Base-by-base conservation (phyloP, 176 grass and related monocot species). In the Poa pratensis region DNA sequence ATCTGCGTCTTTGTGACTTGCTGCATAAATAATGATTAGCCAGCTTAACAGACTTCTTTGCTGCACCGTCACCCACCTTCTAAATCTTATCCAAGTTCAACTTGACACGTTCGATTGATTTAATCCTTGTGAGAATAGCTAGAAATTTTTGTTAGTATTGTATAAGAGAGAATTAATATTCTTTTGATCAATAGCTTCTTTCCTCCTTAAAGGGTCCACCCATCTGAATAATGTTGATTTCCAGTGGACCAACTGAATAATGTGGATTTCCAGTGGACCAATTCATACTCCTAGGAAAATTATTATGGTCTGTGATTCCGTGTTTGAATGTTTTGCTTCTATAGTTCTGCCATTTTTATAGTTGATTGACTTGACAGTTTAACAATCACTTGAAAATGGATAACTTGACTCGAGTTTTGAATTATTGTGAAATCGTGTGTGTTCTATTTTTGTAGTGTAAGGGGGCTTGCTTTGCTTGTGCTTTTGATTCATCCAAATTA, bases 11-110 rank as follows among this genome's bases (percentile, higher is more conserved):
- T 77, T 86, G 19, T 84, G 76, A 83, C 76, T 69, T 61, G 62
- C 70, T 80, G 85, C 81, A 51, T 84, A 81, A 50, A 87, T 80
- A 87, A 87, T 87, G 59, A 87, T 87, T 80, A 42, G 85, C 85
- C 75, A 84, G 68, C 85, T 75, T 69, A 80, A 40, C 84, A 87
- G 20, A 24, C 76, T 87, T 90, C 57, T 54, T 75, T 49, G 61
- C 61, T 90, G 76, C 58, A 80, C 59, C 51, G 19, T 77, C 89
- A 87, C 61, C 62, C 15, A 17, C 23, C 69, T 84, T 14, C 79
- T 84, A 81, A 80, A 84, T 84, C 61, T 76, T 87, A 75, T 84
- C 59, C 76, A 81, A 54, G 18, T 71, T 87, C 69, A 87, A 76
- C 76, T 80, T 76, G 76, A 69, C 49, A 35, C 1, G 60, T 34